A percentile compares a stretch with the other conserved stretches of the same genome.
Conservation (phyloP, 306 rosid species). For the Carpinus fangiana region DNA sequence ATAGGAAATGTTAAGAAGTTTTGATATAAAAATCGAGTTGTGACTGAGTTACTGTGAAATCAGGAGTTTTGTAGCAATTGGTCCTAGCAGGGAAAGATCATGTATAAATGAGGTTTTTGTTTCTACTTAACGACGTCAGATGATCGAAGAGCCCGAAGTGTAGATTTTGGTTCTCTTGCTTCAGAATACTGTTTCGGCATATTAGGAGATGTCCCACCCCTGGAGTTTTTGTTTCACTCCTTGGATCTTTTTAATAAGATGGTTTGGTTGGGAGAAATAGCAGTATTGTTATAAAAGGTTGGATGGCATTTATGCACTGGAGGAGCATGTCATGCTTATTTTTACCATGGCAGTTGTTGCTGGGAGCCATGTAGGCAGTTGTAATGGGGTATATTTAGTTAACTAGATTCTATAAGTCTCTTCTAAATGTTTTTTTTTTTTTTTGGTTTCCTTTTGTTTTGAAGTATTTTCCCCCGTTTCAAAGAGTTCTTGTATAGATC, state of each 20-base stretch:
- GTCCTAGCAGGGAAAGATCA: slow-evolving; percentile 34
- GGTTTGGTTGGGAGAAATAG: slow-evolving; percentile 38
- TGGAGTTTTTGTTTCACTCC: slow-evolving; percentile 34
- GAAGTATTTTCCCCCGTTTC: slow-evolving; percentile 16
- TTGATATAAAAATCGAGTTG: slow-evolving; percentile 33
- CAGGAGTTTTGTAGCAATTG: slow-evolving; percentile 43
- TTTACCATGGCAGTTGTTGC: slow-evolving; percentile 32
- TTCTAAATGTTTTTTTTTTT: slow-evolving; percentile 12
- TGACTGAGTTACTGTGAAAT: slow-evolving; percentile 49
- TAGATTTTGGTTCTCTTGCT: slow-evolving; percentile 30
- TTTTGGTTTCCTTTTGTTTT: neutral
- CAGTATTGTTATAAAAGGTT: slow-evolving; percentile 18
- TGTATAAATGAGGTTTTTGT: slow-evolving; percentile 36
- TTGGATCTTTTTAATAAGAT: slow-evolving; percentile 54
- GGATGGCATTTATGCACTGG: slow-evolving; percentile 30
- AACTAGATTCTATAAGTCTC: slow-evolving; percentile 29
- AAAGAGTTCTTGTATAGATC: slow-evolving; percentile 34
- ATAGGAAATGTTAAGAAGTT: slow-evolving; percentile 36
- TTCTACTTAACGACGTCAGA: slow-evolving; percentile 36
- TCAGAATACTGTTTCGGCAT: slow-evolving; percentile 17
- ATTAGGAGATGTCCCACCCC: slow-evolving; percentile 30
- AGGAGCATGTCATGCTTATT: slow-evolving; percentile 34
- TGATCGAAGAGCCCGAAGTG: slow-evolving; percentile 34
- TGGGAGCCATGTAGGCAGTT: slow-evolving; percentile 36
- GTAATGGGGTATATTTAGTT: slow-evolving; percentile 39